A percentile compares a stretch with the other conserved stretches of the same genome.
Evolutionary conservation across 75 land plant species (phyloP).

Genomic region (Gnetum montanum): DNA sequence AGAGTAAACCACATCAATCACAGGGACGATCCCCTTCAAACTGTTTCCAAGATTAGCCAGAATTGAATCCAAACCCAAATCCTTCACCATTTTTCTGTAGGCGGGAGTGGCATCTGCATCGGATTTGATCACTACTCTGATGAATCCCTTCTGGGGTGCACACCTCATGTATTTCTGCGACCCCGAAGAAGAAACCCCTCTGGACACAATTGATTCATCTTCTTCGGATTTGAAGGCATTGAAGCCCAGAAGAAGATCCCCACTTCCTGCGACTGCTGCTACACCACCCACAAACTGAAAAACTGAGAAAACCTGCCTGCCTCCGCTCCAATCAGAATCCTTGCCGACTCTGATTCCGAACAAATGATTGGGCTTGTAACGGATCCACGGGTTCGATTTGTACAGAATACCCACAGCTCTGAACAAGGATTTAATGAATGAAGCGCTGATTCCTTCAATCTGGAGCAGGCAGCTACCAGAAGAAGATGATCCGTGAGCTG

Average conservation of each 20-base stretch:
- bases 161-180: conserved; percentile 15
- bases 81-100: conserved; percentile 40
- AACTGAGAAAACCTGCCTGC: conserved; percentile 37
- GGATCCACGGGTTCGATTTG: conserved; percentile 58
- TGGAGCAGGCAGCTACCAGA: conserved; percentile 40
- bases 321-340: conserved; percentile 48
- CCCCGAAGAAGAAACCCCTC: conserved; percentile 15
- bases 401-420: conserved; percentile 41
- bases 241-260: conserved; percentile 46
- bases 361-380: conserved; percentile 35
- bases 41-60: conserved; percentile 24
- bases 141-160: conserved; percentile 34
- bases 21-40: too few relatives aligned
- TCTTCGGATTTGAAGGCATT: conserved; percentile 33
- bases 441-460: conserved; percentile 31
- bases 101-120: conserved; percentile 35
- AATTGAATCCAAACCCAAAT: conserved; percentile 46
- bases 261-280: conserved; percentile 4
- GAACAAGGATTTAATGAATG: conserved; percentile 42
- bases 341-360: conserved; percentile 55
- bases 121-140: conserved; percentile 34
- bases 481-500: conserved; percentile 39
- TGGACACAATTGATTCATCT: conserved; percentile 11
- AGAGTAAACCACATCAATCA: conserved; percentile 48
- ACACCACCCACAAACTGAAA: conserved; percentile 46